Conservation (phyloP, 495 filamentous ascomycete genomes). For the Aspergillus baeticus region DNA sequence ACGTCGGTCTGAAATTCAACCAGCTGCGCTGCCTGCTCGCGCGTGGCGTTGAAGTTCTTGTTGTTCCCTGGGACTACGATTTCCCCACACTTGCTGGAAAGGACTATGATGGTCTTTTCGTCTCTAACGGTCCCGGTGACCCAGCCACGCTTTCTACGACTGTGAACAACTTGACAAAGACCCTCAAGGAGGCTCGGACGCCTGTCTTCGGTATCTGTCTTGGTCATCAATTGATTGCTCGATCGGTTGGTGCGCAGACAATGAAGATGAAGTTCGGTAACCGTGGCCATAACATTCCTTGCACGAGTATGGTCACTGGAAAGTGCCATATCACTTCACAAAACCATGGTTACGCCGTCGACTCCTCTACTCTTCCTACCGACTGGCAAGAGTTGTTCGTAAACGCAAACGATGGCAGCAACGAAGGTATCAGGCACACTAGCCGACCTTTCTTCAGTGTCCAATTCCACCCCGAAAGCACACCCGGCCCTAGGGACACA, state of each 20-base stretch:
- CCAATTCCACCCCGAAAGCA: slow-evolving; percentile 97
- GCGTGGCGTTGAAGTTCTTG: slow-evolving; percentile 90
- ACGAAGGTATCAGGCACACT: slow-evolving; percentile 91
- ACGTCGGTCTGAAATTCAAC: slow-evolving; percentile 97
- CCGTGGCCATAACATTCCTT: slow-evolving; percentile 97
- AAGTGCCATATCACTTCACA: slow-evolving; percentile 98
- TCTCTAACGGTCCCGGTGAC: slow-evolving; percentile 96
- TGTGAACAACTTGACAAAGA: slow-evolving; percentile 68
- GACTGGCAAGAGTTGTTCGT: slow-evolving; percentile 93
- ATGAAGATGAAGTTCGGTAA: slow-evolving; percentile 99
- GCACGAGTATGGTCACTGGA: slow-evolving; percentile 89
- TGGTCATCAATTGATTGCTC: slow-evolving; percentile 90
- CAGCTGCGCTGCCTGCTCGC: slow-evolving; percentile 89
- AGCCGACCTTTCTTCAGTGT: slow-evolving; percentile 93
- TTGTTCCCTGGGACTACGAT: slow-evolving; percentile 94
- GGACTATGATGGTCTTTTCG: slow-evolving; percentile 93
- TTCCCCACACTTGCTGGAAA: slow-evolving; percentile 71
- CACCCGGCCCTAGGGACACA: slow-evolving; percentile 92
- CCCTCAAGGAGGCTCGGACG: slow-evolving; percentile 69
- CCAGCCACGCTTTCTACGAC: slow-evolving; percentile 78
- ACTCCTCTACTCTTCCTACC: slow-evolving; percentile 67
- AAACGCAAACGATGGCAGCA: slow-evolving; percentile 96
- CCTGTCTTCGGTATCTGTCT: slow-evolving; percentile 97
- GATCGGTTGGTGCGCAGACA: slow-evolving; percentile 85
- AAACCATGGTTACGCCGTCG: slow-evolving; percentile 94